Conservation (phyloP, 106 monocot genomes). For the Amphibolis antarctica region DNA sequence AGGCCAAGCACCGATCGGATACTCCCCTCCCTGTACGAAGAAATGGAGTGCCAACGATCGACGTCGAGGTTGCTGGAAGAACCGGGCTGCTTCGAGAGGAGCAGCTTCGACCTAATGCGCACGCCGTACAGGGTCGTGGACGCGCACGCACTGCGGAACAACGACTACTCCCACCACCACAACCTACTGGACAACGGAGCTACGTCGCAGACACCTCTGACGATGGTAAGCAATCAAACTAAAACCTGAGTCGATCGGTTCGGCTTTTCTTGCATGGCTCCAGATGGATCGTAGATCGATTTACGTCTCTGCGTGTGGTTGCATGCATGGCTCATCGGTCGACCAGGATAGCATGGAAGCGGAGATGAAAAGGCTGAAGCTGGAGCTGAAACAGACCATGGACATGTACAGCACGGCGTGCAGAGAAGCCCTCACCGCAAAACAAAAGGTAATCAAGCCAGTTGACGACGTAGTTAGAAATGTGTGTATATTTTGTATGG, state of each 20-base stretch:
- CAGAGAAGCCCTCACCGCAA: slow-evolving; percentile 55
- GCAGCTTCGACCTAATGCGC: slow-evolving; percentile 18
- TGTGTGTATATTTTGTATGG: too few species aligned
- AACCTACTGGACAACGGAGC: too few species aligned
- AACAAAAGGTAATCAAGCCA: slow-evolving; percentile 52
- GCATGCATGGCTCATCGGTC: too few species aligned
- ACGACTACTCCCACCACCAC: slow-evolving; percentile 8
- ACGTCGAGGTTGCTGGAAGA: slow-evolving; percentile 23
- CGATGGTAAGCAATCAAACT: background rate
- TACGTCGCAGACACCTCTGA: background rate
- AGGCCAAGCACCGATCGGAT: slow-evolving; percentile 44
- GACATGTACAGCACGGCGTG: slow-evolving; percentile 77
- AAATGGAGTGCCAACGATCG: background rate
- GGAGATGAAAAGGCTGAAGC: slow-evolving; percentile 59
- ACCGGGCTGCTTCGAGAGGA: slow-evolving; percentile 14
- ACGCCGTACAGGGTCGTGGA: slow-evolving; percentile 13
- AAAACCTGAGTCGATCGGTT: too few species aligned
- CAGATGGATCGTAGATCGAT: too few species aligned
- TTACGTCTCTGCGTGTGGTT: too few species aligned
- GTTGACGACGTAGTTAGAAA: too few species aligned
- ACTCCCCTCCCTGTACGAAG: slow-evolving; percentile 9
- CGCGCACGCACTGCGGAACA: slow-evolving; percentile 9
- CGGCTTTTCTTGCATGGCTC: too few species aligned
- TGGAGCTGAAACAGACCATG: slow-evolving; percentile 68
- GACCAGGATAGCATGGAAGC: slow-evolving; percentile 49